phyloP scores from a whole-genome alignment of 1,284 basidiomycete genomes.

The Boletus semigastroideus region DNA sequence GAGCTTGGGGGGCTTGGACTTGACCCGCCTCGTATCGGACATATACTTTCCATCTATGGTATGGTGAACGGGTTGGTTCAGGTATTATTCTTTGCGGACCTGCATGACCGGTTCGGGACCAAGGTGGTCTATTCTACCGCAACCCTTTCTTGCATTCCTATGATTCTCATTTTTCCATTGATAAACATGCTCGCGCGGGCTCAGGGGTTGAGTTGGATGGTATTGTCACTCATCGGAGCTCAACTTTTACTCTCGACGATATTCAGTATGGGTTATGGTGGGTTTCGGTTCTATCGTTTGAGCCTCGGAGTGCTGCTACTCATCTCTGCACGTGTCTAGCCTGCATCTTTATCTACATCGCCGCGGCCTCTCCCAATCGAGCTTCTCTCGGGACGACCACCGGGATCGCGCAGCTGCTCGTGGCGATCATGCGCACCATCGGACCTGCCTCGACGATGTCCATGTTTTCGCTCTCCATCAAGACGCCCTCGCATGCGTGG shows the following conservation, averaged over 20 bases:
- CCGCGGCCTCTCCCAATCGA: constrained; percentile 57
- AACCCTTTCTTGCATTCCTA: constrained; percentile 46
- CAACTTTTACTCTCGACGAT: constrained; percentile 51
- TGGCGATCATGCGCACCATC: constrained; percentile 63
- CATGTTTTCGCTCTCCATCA: constrained; percentile 65
- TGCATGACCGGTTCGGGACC: constrained; percentile 59
- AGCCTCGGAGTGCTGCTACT: background rate
- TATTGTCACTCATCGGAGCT: constrained; percentile 49
- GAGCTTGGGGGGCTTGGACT: constrained; percentile 66
- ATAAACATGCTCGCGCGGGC: constrained; percentile 51
- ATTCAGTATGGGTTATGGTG: constrained; percentile 59
- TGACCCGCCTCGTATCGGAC: constrained; percentile 59
- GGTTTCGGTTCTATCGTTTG: constrained; percentile 9
- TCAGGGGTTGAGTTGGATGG: constrained; percentile 40
- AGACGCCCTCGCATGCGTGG: constrained; percentile 57
- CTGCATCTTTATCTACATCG: constrained; percentile 66
- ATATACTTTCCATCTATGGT: constrained; percentile 59
- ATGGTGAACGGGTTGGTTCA: constrained; percentile 64
- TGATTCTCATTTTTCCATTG: constrained; percentile 57
- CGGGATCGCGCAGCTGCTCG: constrained; percentile 62
- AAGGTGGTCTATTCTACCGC: constrained; percentile 56
- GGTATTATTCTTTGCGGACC: constrained; percentile 59
- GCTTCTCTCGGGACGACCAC: constrained; percentile 76
- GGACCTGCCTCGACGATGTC: constrained; percentile 71
- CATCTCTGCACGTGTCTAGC: constrained; percentile 37